Base-by-base conservation (phyloP, 192 early-diverging fungal genomes). In the Lunasporangiospora selenospora region DNA sequence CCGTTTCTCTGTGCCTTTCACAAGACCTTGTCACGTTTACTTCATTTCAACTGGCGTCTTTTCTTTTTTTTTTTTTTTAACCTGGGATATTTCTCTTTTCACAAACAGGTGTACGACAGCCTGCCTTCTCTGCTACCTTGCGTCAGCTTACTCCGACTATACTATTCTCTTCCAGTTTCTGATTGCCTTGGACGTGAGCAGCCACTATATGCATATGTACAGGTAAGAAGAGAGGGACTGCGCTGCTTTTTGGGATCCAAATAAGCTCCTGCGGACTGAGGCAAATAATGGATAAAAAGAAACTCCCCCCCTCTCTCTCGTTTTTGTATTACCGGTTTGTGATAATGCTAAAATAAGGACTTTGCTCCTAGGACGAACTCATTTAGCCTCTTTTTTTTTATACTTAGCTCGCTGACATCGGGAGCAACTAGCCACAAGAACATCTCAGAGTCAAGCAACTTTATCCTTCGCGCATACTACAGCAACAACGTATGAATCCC, bases 131-230 rank as follows among this genome's bases (percentile, higher is more conserved):
- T 89, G 92, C 58, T 95, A 89, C 67, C 85, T 99, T 39, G 81
- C 94, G 18, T 64, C 81, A 30, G 55, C 76, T 8, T 92, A 93
- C 63, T 82, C 90, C 0, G 23, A 23, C 2, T 87, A 89, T 54
- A 83, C 92, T 23, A 64, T 97, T n/a, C 21, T 92, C 8, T 97
- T 97, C 67, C 95, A 96, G 82, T 75, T 93, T 41, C 82, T 99
- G 41, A 93, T 96, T 54, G 86, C 93, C 3, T 85, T 99, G 44
- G 98, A 99, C 63, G 86, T 99, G 32, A 92, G 90, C 60, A 93
- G 91, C 61, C 98, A 99, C 75, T 99, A 99, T 66, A 92, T 98
- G 87, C 98, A 99, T 45, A 99, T 99, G 95, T 96, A 97, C 79
- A 85, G 90, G 88, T 90, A 79, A 73, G 67, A 4, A 13, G 26